Evolutionary conservation across 148 eudicot species (phyloP).

Genomic region (Persicaria tinctoria): DNA sequence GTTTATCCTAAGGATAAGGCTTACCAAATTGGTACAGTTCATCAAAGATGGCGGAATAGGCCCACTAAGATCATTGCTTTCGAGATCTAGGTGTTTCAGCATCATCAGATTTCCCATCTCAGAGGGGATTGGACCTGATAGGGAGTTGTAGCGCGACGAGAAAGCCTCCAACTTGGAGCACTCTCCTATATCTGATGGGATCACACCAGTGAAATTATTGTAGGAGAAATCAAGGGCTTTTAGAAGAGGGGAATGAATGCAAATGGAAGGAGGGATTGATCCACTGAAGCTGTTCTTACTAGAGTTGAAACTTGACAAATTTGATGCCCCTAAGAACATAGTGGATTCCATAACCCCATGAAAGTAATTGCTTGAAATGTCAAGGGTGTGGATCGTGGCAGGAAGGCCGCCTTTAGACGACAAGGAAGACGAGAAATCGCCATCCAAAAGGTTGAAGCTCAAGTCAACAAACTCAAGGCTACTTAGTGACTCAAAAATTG

Average conservation of each 20-base stretch:
- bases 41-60: slow-evolving; percentile 57
- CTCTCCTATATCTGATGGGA: slow-evolving; percentile 42
- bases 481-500: slow-evolving; percentile 49
- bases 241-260: slow-evolving; percentile 35
- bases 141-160: slow-evolving; percentile 52
- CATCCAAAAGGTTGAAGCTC: slow-evolving; percentile 53
- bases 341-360: slow-evolving; percentile 37
- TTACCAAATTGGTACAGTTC: slow-evolving; percentile 53
- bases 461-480: slow-evolving; percentile 47
- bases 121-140: slow-evolving; percentile 46
- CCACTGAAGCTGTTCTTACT: slow-evolving; percentile 60
- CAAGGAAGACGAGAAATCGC: slow-evolving; percentile 27
- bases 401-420: no score
- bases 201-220: slow-evolving; percentile 38
- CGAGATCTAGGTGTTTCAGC: slow-evolving; percentile 53
- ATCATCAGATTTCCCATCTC: slow-evolving; percentile 46
- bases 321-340: slow-evolving; percentile 29
- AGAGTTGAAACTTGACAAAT: slow-evolving; percentile 47
- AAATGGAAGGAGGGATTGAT: slow-evolving; percentile 43
- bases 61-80: slow-evolving; percentile 56
- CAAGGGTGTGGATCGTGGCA: no score
- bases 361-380: slow-evolving; percentile 42
- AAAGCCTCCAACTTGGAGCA: slow-evolving; percentile 43
- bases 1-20: slow-evolving; percentile 64
- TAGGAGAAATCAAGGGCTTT: slow-evolving; percentile 51